Conservation (phyloP, 2,329 filamentous ascomycete genomes). For the Keithomyces neogunnii region DNA sequence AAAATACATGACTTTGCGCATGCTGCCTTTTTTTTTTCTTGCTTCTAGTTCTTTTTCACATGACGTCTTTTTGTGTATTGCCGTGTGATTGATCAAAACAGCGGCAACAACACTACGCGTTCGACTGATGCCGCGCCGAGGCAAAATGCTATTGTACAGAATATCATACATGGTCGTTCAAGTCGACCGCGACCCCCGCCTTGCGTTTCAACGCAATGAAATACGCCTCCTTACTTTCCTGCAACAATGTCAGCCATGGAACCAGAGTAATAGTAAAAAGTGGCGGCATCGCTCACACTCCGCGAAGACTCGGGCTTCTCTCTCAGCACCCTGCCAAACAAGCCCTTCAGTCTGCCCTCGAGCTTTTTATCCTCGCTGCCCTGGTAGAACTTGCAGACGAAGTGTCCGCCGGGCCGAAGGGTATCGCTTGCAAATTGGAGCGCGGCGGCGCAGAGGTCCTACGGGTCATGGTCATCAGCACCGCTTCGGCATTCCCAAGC, state of each 20-base stretch:
- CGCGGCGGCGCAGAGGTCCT: slow-evolving; percentile 88
- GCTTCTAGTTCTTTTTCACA: not conserved
- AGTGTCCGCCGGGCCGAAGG: slow-evolving; percentile 73
- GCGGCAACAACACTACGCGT: too few relatives aligned
- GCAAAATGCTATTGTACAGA: not conserved
- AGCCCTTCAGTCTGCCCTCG: slow-evolving; percentile 61
- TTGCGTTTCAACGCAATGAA: slow-evolving; percentile 75
- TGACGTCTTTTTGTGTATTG: too few relatives aligned
- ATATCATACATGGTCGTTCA: not conserved
- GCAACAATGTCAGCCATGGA: not conserved
- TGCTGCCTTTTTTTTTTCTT: slow-evolving; percentile 1
- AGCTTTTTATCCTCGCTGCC: slow-evolving; percentile 76
- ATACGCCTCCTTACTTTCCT: slow-evolving; percentile 62
- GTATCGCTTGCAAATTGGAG: slow-evolving; percentile 80
- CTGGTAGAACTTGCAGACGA: slow-evolving; percentile 97
- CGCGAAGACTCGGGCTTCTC: slow-evolving; percentile 91
- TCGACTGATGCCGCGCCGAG: not conserved
- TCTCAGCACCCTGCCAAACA: slow-evolving; percentile 74
- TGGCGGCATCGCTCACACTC: slow-evolving; percentile 48
- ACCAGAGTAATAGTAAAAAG: not conserved
- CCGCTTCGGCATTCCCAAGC: not conserved
- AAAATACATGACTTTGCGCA: slow-evolving; percentile 23
- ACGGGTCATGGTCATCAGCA: not conserved
- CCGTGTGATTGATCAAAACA: too few relatives aligned
- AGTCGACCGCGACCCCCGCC: slow-evolving; percentile 22